A percentile compares a stretch with the other conserved stretches of the same genome.
Conservation (phyloP, 768 basidiomycete genomes). For the Pleurotus citrinopileatus region DNA sequence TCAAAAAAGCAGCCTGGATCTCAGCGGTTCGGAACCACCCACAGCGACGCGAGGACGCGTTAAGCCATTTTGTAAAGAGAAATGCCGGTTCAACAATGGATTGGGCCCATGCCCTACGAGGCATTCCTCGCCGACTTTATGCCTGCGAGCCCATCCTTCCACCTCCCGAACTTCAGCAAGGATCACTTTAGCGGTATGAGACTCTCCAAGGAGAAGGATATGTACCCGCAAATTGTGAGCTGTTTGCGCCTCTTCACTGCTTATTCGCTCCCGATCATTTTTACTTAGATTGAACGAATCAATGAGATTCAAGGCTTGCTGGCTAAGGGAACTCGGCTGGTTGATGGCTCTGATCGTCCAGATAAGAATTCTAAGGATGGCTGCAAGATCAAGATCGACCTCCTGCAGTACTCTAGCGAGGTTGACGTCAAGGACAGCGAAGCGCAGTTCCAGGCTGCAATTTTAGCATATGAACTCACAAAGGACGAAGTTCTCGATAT, state of each 20-base stretch:
- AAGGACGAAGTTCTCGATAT: neutral
- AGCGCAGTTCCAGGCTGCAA: neutral
- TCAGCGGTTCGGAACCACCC: neutral
- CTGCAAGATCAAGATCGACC: constrained; percentile 3
- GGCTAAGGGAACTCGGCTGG: neutral
- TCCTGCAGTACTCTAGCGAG: neutral
- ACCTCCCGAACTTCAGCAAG: neutral
- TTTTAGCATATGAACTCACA: neutral
- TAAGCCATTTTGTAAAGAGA: neutral
- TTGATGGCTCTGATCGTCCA: constrained; percentile 11
- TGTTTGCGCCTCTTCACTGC: neutral
- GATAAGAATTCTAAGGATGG: neutral
- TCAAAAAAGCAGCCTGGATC: neutral
- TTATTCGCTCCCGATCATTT: neutral
- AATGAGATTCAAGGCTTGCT: neutral
- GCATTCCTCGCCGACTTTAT: neutral
- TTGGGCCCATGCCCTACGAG: neutral
- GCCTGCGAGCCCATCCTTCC: neutral
- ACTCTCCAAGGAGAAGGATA: neutral
- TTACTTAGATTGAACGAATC: neutral
- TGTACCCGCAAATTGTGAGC: neutral
- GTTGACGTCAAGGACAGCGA: neutral
- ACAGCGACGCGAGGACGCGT: neutral
- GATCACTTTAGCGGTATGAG: neutral
- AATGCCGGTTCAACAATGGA: neutral